A percentile compares a stretch with the other conserved stretches of the same genome.
These are phyloP conservation scores for Beta macrorhiza DNA, from an alignment of 179 eudicot genomes.

Conservation along the genomic window DNA sequence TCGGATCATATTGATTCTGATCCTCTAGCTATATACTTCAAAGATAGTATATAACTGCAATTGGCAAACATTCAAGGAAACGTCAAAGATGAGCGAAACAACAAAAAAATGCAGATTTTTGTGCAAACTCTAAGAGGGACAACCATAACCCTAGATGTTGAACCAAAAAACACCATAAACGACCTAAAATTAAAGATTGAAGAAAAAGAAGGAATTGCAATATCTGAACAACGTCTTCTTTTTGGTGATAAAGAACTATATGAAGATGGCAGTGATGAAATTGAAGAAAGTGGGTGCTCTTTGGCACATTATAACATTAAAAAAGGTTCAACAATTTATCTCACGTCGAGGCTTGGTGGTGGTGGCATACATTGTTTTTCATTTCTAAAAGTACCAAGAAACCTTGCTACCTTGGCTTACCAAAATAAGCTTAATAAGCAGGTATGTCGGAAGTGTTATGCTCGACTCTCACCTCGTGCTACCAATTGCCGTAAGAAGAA, in stretches of 20 bases:
- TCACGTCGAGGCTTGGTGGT: constrained; percentile 9
- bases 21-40: too few relatives aligned
- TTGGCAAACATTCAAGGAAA: not conserved
- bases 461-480: constrained; percentile 20
- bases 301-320: constrained; percentile 14
- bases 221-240: not conserved
- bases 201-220: constrained; percentile 20
- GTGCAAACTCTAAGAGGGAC: constrained; percentile 25
- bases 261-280: not conserved
- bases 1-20: not conserved
- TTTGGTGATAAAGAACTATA: not conserved
- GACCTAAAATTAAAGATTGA: constrained; percentile 17
- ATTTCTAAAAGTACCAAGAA: not conserved
- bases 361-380: not conserved
- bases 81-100: not conserved
- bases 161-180: constrained; percentile 26
- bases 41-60: too few relatives aligned
- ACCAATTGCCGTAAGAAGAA: constrained; percentile 30
- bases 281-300: not conserved
- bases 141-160: constrained; percentile 25
- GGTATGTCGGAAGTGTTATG: constrained; percentile 25
- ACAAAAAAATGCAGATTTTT: constrained; percentile 25
- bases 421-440: constrained; percentile 15
- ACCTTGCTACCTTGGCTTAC: not conserved
- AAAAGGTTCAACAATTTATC: constrained; percentile 16